Base-by-base conservation (phyloP, 2,329 filamentous ascomycete genomes). In the Colletotrichum limetticola region DNA sequence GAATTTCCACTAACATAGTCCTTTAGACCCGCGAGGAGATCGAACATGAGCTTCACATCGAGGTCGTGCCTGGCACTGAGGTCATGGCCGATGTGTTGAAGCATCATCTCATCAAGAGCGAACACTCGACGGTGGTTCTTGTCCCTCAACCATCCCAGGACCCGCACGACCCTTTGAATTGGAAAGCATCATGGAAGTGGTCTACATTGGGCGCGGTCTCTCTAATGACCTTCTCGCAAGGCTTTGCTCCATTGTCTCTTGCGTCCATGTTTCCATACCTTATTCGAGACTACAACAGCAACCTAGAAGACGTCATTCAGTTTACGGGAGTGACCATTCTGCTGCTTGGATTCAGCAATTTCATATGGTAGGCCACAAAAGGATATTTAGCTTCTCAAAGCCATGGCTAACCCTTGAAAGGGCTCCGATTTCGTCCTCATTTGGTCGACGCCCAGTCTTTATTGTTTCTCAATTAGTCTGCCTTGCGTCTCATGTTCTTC, bases 51-150 rank as follows among this genome's bases (percentile, higher is more conserved):
- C 76, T 80, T 16, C 70, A 77, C 64, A 83, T 76, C 65, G 80
- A 49, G 77, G 66, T 82, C 82, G 76, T 82, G 67, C 78, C 80
- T 5, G 81, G 80, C 19, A 78, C 78, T 4, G 83, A 84, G 78
- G 81, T 84, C 68, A 84, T 84, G 83, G 79, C 76, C 49, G 82
- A 93, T 83, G 86, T 92, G 49, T 90, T 89, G 24, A 82, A 83
- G 1, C 89, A 91, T 79, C 90, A 92, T 79, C 92, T 92, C 76
- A 89, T 92, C 77, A 92, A 91, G 76, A 77, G 78, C 30, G 80
- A 81, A 26, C 72, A 84, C 42, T 86, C 87, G 1, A 64, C 84
- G 24, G 85, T 87, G 5, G 83, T 88, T 19, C 78, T 88, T 8
- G 80, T 87, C n/a, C 87, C 87, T 8, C 82, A 83, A 61, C 86